A percentile compares a stretch with the other conserved stretches of the same genome.
phyloP scores from a whole-genome alignment of 163 green algal species.

The Volvox carteri region DNA sequence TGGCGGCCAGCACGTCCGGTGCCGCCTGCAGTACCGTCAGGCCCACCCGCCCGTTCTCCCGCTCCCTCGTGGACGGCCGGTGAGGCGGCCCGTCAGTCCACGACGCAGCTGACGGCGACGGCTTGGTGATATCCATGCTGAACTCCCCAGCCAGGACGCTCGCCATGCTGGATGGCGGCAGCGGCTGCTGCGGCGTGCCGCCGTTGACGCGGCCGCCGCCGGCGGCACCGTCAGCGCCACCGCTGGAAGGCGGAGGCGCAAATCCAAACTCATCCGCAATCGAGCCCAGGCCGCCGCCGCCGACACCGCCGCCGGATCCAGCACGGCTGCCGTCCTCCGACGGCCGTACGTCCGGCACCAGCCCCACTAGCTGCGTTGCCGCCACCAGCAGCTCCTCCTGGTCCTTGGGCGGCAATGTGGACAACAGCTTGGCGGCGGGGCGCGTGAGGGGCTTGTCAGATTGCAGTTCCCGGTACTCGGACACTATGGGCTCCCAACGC shows the following conservation, averaged over 20 bases:
- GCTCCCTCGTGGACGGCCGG: conserved; percentile 69
- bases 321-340: neutral
- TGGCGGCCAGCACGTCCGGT: conserved; percentile 48
- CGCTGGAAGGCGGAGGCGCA: neutral
- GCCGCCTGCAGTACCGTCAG: conserved; percentile 75
- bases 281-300: neutral
- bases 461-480: conserved; percentile 72
- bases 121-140: conserved; percentile 33
- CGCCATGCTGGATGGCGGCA: conserved; percentile 38
- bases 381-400: conserved; percentile 62
- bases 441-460: conserved; percentile 53
- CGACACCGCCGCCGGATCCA: neutral
- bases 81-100: conserved; percentile 46
- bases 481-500: conserved; percentile 73
- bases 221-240: neutral
- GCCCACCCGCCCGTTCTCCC: conserved; percentile 68
- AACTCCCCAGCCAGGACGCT: conserved; percentile 25
- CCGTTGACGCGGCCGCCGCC: neutral
- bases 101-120: neutral
- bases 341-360: neutral
- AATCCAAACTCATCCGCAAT: neutral
- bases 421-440: conserved; percentile 66
- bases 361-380: conserved; percentile 47
- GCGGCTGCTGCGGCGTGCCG: neutral
- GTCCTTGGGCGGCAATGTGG: conserved; percentile 61